Evolutionary conservation across 768 basidiomycete genomes (phyloP).

Genomic region (Phaffia tasmanica): DNA sequence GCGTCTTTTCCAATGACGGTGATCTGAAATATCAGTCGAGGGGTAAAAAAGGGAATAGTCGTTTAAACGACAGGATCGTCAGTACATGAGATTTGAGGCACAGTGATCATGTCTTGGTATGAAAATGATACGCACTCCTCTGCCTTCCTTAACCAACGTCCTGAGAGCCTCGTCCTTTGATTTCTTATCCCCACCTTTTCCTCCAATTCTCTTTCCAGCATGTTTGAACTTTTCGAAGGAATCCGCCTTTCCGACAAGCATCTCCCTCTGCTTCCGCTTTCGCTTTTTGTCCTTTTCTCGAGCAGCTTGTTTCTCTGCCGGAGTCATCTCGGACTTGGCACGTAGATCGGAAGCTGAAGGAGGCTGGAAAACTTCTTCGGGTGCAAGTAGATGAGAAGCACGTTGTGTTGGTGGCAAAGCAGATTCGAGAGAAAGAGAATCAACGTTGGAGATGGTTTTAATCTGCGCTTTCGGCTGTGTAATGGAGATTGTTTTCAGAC

Average conservation of each 20-base stretch:
- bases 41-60: too few species aligned
- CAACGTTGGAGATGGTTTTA: constrained; percentile 66
- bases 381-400: constrained; percentile 68
- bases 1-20: constrained; percentile 25
- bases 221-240: constrained; percentile 48
- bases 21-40: constrained; percentile 1
- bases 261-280: constrained; percentile 57
- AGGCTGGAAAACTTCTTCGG: constrained; percentile 70
- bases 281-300: constrained; percentile 41
- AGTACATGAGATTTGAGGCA: too few species aligned
- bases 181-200: constrained; percentile 47
- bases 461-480: constrained; percentile 76
- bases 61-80: too few species aligned
- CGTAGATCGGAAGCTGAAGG: constrained; percentile 46
- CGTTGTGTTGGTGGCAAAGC: constrained; percentile 76
- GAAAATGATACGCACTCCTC: constrained; percentile 6
- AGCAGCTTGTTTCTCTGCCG: constrained; percentile 63
- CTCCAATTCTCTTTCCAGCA: constrained; percentile 8
- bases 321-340: constrained; percentile 68
- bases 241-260: constrained; percentile 45
- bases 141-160: constrained; percentile 69
- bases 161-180: constrained; percentile 76
- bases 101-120: too few species aligned
- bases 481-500: not conserved
- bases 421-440: constrained; percentile 74